Evolutionary conservation across 805 yeast genomes (phyloP).

Genomic region (Starmera caribaea): DNA sequence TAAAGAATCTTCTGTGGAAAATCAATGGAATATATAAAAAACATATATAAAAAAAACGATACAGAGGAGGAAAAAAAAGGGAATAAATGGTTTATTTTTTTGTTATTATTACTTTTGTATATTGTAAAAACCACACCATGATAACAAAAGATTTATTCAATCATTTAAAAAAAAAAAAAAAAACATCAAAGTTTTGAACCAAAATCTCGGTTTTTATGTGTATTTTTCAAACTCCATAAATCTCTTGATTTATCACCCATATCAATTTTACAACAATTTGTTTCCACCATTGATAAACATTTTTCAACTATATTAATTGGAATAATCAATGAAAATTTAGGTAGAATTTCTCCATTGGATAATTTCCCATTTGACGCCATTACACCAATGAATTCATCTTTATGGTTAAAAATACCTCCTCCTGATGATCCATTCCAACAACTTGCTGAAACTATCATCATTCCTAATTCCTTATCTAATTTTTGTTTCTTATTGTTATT

Average conservation of each 20-base stretch:
- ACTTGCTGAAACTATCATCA: conserved; percentile 17
- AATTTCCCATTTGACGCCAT: conserved; percentile 21
- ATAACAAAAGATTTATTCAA: too few species aligned
- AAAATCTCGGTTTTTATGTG: conserved; percentile 2
- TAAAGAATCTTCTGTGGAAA: too few species aligned
- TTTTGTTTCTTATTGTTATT: background rate
- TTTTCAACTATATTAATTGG: conserved; percentile 17
- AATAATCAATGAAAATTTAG: conserved; percentile 18
- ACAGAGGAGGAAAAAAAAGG: too few species aligned
- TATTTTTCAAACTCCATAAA: conserved; percentile 17
- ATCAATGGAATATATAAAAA: too few species aligned
- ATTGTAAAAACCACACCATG: too few species aligned
- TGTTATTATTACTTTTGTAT: too few species aligned
- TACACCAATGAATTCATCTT: conserved; percentile 16
- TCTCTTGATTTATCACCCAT: conserved; percentile 6
- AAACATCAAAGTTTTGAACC: too few species aligned
- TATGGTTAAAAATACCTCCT: conserved; percentile 17
- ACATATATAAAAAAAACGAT: too few species aligned
- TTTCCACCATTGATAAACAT: conserved; percentile 10
- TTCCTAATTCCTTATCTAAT: conserved; percentile 3
- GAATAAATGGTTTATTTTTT: too few species aligned
- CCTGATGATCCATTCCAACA: conserved; percentile 23
- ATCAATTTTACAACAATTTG: conserved; percentile 5
- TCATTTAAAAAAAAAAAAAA: too few species aligned
- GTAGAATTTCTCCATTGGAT: conserved; percentile 17